Percentiles rank a stretch among this genome's conserved stretches.
phyloP scores from a whole-genome alignment of 306 rosid species.

The Prunus armeniaca region DNA sequence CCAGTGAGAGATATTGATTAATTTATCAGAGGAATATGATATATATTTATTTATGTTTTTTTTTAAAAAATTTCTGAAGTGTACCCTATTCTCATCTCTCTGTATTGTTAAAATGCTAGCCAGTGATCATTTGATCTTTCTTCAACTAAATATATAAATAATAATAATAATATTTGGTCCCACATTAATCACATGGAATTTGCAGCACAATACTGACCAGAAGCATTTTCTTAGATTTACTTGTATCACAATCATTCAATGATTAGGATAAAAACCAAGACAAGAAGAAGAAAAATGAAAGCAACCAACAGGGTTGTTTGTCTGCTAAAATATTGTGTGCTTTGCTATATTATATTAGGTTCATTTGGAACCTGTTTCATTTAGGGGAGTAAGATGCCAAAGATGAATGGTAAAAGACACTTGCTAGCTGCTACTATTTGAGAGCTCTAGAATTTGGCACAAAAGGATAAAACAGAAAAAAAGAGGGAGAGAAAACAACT shows the following conservation, averaged over 20 bases:
- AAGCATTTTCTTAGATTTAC: constrained; percentile 1
- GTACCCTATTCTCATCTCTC: background rate
- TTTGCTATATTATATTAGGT: background rate
- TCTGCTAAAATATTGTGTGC: background rate
- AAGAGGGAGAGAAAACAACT: no score
- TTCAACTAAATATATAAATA: background rate
- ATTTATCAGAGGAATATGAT: background rate
- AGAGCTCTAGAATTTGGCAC: no score
- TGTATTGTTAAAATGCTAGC: constrained; percentile 1
- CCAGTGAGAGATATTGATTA: background rate
- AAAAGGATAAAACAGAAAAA: no score
- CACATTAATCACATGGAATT: background rate
- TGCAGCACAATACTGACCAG: background rate
- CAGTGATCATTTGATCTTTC: background rate
- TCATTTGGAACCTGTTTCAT: background rate
- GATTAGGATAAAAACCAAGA: background rate
- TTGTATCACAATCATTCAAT: background rate
- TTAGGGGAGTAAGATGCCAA: background rate
- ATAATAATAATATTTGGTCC: constrained; percentile 9
- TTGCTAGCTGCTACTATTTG: no score
- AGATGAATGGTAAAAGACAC: no score
- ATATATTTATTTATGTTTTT: background rate
- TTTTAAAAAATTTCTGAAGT: background rate
- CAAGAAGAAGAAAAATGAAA: background rate
- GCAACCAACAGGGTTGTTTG: background rate